These are phyloP conservation scores for Calocybe cyanea DNA, from an alignment of 768 basidiomycete species.

Conservation along the genomic window DNA sequence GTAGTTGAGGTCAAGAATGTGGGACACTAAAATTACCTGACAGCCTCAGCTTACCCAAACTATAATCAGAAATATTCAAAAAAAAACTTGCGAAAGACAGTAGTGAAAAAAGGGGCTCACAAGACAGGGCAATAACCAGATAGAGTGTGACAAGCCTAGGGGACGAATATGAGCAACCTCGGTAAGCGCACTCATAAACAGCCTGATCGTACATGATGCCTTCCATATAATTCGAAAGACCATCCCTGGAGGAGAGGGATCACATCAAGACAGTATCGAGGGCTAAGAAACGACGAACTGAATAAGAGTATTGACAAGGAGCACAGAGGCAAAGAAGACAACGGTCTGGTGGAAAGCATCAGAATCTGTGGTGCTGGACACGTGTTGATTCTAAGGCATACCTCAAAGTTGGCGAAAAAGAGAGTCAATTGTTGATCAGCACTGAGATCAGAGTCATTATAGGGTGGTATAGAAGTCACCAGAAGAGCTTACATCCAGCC, in stretches of 20 bases:
- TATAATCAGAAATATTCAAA: conserved; percentile 7
- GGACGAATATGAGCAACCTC: conserved; percentile 12
- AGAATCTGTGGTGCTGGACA: not conserved
- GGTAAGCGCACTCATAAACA: not conserved
- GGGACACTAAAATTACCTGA: not conserved
- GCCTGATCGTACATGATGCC: conserved; percentile 68
- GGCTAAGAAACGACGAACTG: conserved; percentile 39
- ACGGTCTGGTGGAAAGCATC: conserved; percentile 52
- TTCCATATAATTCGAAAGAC: conserved; percentile 91
- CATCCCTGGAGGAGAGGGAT: conserved; percentile 45
- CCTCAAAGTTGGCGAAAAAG: conserved; percentile 86
- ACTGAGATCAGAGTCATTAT: conserved; percentile 26
- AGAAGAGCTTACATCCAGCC: conserved; percentile 71
- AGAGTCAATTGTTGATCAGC: conserved; percentile 70
- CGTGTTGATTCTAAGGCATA: conserved; percentile 21
- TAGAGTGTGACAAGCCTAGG: conserved; percentile 60
- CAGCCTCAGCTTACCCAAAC: conserved; percentile 29
- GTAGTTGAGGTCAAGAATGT: not conserved
- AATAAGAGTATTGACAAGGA: conserved; percentile 83
- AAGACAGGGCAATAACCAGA: conserved; percentile 76
- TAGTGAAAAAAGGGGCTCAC: conserved; percentile 36
- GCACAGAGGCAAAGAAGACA: conserved; percentile 79
- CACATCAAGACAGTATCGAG: conserved; percentile 1
- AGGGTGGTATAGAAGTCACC: conserved; percentile 10
- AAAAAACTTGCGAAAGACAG: too few relatives aligned